phyloP scores from a whole-genome alignment of 2,329 filamentous ascomycete species.

The Biscogniauxia sp. region DNA sequence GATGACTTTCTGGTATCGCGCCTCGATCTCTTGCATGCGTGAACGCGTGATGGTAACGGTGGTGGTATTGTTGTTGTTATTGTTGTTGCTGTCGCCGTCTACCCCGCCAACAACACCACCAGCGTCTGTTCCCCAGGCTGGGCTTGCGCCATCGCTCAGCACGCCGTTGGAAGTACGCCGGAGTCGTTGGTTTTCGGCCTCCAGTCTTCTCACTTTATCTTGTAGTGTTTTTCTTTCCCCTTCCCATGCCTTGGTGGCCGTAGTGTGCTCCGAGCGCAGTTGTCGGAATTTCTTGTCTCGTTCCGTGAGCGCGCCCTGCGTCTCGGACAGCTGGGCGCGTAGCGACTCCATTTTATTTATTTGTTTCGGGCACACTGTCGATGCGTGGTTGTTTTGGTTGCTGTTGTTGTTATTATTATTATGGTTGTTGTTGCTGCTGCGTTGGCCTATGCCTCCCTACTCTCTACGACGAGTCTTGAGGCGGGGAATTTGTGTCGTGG shows the following conservation, averaged over 20 bases:
- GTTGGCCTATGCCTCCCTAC: too few relatives aligned
- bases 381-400: too few relatives aligned
- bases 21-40: conserved; percentile 17
- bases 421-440: too few relatives aligned
- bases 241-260: conserved; percentile 14
- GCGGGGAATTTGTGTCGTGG: too few relatives aligned
- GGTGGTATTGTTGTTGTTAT: background rate
- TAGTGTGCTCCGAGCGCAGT: conserved; percentile 15
- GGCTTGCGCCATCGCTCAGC: background rate
- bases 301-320: conserved; percentile 25
- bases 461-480: too few relatives aligned
- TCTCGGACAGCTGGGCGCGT: conserved; percentile 26
- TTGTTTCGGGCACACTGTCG: too few relatives aligned
- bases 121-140: background rate
- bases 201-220: conserved; percentile 14
- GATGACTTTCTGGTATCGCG: conserved; percentile 13
- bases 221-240: conserved; percentile 17
- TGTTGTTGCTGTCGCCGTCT: conserved; percentile 11
- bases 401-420: too few relatives aligned
- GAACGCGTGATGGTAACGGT: conserved; percentile 18
- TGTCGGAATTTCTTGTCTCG: conserved; percentile 24
- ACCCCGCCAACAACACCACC: background rate
- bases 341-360: conserved; percentile 25
- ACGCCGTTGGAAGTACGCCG: conserved; percentile 1
- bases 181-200: conserved; percentile 16